Evolutionary conservation across 441 rosid genomes (phyloP).

Genomic region (Populus hybrid): DNA sequence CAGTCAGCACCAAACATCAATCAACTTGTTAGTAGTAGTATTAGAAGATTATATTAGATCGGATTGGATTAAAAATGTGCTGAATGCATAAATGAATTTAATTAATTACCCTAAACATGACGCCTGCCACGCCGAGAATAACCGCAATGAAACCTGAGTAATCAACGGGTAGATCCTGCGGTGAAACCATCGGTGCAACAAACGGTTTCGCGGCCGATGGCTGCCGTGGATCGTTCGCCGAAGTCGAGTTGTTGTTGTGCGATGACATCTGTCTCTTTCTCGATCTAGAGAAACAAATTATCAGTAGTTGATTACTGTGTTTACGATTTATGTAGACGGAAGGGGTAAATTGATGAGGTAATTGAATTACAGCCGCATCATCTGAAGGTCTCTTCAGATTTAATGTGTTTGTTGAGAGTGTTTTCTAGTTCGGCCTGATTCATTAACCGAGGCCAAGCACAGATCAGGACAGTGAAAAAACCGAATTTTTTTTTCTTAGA

Average conservation of each 20-base stretch:
- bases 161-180: constrained; percentile 88
- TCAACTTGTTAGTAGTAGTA: not conserved
- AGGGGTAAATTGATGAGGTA: not conserved
- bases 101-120: constrained; percentile 75
- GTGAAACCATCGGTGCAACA: constrained; percentile 40
- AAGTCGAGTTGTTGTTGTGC: constrained; percentile 43
- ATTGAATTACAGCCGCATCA: no score
- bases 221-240: constrained; percentile 83
- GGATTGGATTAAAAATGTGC: not conserved
- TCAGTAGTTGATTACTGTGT: no score
- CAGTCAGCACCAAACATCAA: not conserved
- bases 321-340: no score
- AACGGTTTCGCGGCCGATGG: constrained; percentile 80
- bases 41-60: not conserved
- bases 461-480: no score
- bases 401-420: no score
- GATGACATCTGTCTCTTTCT: constrained; percentile 43
- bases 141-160: constrained; percentile 95
- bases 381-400: no score
- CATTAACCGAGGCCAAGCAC: no score
- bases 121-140: constrained; percentile 79
- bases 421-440: no score
- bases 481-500: no score
- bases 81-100: no score
- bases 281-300: not conserved